Evolutionary conservation across 257 asterid species (phyloP), one percentile per base, ranked within the genome.

Genomic region (Oldenlandia corymbosa): DNA sequence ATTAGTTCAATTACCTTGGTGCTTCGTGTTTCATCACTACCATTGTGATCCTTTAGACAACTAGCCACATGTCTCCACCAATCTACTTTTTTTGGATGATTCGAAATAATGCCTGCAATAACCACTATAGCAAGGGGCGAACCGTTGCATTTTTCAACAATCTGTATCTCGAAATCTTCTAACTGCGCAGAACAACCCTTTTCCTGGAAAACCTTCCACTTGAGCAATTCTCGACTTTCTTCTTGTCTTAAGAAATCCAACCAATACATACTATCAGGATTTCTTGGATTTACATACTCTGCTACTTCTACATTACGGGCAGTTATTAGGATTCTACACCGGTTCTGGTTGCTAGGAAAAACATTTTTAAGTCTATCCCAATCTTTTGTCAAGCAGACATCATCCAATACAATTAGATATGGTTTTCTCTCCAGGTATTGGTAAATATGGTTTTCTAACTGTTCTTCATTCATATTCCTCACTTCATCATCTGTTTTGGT

Each of bases 351-450:
- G 39, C 2, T 24, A 27, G 53, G 65, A 42, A 60, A 60, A 6
- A 23, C 37, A 6, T 11, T 17, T 26, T 60, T 60, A 21, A 43
- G n/a, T 7, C 4, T 24, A 20, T 60, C 65, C 65, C 65, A 60
- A 24, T 24, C 65, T 11, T 16, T 31, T 60, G 31, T 42, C 53
- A 23, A 37, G 86, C 86, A 79, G 0, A 85, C 83, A 60, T 83
- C 87, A 21, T 85, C 90, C 82, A 85, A 47, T 30, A 85, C 87
- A 28, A 85, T 66, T 12, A 82, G 50, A 53, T 78, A 85, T 34
- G 74, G 80, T 10, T 71, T 67, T 10, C 65, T 76, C 61, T 63
- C 79, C 68, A 85, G 39, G 4, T 27, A 2, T 11, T 41, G 54
- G 17, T 9, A 20, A 18, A 82, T 76, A 66, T 78, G 76, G 57